Conservation (phyloP, 768 basidiomycete genomes). For the Clitopilus passeckerianus region DNA sequence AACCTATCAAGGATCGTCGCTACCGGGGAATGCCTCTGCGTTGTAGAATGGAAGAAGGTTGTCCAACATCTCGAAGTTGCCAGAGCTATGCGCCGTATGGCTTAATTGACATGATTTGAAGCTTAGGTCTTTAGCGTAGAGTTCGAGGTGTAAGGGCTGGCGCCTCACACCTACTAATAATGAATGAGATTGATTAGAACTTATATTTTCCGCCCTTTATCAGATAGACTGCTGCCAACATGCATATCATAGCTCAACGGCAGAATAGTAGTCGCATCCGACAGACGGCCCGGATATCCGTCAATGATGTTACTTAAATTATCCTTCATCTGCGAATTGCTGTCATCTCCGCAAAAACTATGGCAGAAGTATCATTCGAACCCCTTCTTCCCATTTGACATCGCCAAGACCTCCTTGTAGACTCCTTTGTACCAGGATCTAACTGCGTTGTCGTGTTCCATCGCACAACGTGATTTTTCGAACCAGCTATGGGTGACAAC, state of each 20-base stretch:
- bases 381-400: background rate
- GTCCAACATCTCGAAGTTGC: background rate
- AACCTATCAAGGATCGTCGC: too few species aligned
- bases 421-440: too few species aligned
- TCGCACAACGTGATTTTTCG: background rate
- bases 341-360: conserved; percentile 3
- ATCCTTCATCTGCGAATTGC: background rate
- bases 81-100: background rate
- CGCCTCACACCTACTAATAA: too few species aligned
- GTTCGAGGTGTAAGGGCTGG: too few species aligned
- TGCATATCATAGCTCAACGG: too few species aligned
- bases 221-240: too few species aligned
- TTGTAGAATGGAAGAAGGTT: background rate
- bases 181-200: too few species aligned
- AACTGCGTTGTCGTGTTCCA: too few species aligned
- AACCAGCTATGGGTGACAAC: background rate
- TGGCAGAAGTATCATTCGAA: conserved; percentile 7
- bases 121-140: too few species aligned
- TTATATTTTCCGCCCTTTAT: too few species aligned
- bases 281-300: background rate
- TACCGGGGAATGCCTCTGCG: background rate
- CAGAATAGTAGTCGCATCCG: background rate
- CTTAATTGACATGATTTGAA: too few species aligned
- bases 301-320: background rate
- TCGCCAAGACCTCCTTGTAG: background rate